A percentile compares a stretch with the other conserved stretches of the same genome.
Conservation (phyloP, 2,329 filamentous ascomycete genomes). For the Fusarium nelsonii region DNA sequence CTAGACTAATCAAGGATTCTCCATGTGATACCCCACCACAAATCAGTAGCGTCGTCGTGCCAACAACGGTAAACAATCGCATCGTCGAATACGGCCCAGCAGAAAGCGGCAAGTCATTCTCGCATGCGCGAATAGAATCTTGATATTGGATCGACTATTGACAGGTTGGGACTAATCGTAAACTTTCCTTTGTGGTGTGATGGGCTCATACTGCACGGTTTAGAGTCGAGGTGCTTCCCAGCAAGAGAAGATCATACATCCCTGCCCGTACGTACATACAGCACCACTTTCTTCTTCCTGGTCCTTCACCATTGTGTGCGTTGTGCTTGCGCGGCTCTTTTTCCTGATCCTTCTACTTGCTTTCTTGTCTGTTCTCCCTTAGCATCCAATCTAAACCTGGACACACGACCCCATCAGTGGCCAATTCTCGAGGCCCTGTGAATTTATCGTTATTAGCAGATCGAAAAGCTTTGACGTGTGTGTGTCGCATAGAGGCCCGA, state of each 20-base stretch:
- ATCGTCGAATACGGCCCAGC: slow-evolving; percentile 9
- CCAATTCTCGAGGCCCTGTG: slow-evolving; percentile 31
- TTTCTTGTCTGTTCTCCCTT: neutral
- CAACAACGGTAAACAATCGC: slow-evolving; percentile 38
- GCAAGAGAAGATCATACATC: slow-evolving; percentile 15
- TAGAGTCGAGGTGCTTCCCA: slow-evolving; percentile 3
- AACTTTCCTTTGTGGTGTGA: slow-evolving; percentile 27
- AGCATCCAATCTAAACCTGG: slow-evolving; percentile 30
- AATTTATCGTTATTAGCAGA: slow-evolving; percentile 7
- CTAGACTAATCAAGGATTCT: slow-evolving; percentile 16
- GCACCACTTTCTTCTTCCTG: slow-evolving; percentile 7
- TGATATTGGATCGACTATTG: slow-evolving; percentile 11
- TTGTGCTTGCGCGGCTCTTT: slow-evolving; percentile 13
- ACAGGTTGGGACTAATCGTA: slow-evolving; percentile 25
- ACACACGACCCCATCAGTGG: slow-evolving; percentile 30
- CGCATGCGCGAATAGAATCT: slow-evolving; percentile 26
- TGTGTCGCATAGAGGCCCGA: slow-evolving; percentile 24
- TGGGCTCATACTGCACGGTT: slow-evolving; percentile 8
- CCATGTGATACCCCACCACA: slow-evolving; percentile 31
- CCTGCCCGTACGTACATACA: slow-evolving; percentile 28
- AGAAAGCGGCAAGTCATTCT: slow-evolving; percentile 33
- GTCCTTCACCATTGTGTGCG: neutral
- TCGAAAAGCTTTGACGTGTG: slow-evolving; percentile 10
- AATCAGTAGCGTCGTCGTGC: slow-evolving; percentile 6
- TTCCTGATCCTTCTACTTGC: slow-evolving; percentile 1